Base-by-base conservation (phyloP, 176 grass and related monocot genomes). In the Paspalum vaginatum region DNA sequence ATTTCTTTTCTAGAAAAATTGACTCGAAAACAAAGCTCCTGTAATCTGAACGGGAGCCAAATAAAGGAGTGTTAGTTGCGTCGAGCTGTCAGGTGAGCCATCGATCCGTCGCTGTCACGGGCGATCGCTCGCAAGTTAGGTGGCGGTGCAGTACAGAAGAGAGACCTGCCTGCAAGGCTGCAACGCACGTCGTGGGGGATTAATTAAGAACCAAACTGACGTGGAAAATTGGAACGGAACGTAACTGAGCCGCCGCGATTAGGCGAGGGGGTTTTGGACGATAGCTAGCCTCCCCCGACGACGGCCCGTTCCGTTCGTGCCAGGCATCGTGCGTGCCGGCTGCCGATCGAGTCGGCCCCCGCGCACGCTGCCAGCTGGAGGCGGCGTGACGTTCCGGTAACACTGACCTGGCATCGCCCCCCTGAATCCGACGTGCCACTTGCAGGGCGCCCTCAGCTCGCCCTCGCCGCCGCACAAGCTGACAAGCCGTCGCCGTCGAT, bases 391-490 rank as follows among this genome's bases (percentile, higher is more conserved):
- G 38, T 51, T 18, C 75, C 13, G 38, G 81, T 61, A 81, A 81
- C 45, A 85, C 87, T 81, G 87, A 89, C 82, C 56, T 89, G 82
- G 77, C 87, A 77, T 56, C 82, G 77, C 60, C 70, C 65, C 65
- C 40, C 27, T 85, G 87, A 89, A 89, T 89, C 87, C 78, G 83
- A 89, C 87, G 78, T 89, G 87, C 87, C 87, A 81, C 83, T 85
- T 47, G 87, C 70, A 57, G 3, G 5, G 76, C 64, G 32, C 45
- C 46, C 24, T 9, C 5, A 16, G 53, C 49, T 40, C 62, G 56
- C 73, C 67, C 11, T 18, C 13, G 32, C 61, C 10, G 12, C 26
- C 47, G 48, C 78, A 53, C 63, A 75, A 85, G 62, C 76, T 55
- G 87, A 68, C 76, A 79, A 75, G 45, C 6, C 39, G 86, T 84